Percentiles rank a stretch among this genome's conserved stretches.
Evolutionary conservation across 179 eudicot species (phyloP).

Genomic region (Vitellaria paradoxa): DNA sequence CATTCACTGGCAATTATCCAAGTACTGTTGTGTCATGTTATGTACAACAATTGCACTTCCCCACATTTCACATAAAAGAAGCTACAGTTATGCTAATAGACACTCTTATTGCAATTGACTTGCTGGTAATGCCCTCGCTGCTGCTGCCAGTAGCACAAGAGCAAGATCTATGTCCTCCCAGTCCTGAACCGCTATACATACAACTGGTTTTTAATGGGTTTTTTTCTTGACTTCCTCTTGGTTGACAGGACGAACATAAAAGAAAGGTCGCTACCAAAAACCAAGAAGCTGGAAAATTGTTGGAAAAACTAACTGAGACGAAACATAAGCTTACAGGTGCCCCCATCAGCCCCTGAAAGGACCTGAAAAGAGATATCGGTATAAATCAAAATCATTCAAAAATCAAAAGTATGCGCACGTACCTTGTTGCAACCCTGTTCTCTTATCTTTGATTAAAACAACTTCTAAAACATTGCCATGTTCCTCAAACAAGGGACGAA

Average conservation of each 20-base stretch:
- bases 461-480: slow-evolving; percentile 93
- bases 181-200: slow-evolving; percentile 35
- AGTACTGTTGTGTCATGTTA: slow-evolving; percentile 19
- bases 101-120: slow-evolving; percentile 42
- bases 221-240: slow-evolving; percentile 54
- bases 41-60: slow-evolving; percentile 41
- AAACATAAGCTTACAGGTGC: slow-evolving; percentile 67
- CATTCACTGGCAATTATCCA: slow-evolving; percentile 31
- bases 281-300: slow-evolving; percentile 51
- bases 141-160: slow-evolving; percentile 41
- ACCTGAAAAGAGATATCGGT: slow-evolving; percentile 70
- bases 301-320: slow-evolving; percentile 61
- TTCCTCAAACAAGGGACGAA: slow-evolving; percentile 84
- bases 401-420: slow-evolving; percentile 28
- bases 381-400: slow-evolving; percentile 25
- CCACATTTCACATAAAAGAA: slow-evolving; percentile 32
- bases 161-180: slow-evolving; percentile 37
- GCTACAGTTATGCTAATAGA: slow-evolving; percentile 19
- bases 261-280: slow-evolving; percentile 51
- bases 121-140: slow-evolving; percentile 37
- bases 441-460: slow-evolving; percentile 90
- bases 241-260: slow-evolving; percentile 48
- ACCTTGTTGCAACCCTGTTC: slow-evolving; percentile 97
- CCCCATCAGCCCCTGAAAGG: slow-evolving; percentile 64
- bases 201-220: slow-evolving; percentile 30